Evolutionary conservation across 108 stramenopile species (phyloP), one percentile per base, ranked within the genome.

Genomic region (Discostella pseudostelligera): DNA sequence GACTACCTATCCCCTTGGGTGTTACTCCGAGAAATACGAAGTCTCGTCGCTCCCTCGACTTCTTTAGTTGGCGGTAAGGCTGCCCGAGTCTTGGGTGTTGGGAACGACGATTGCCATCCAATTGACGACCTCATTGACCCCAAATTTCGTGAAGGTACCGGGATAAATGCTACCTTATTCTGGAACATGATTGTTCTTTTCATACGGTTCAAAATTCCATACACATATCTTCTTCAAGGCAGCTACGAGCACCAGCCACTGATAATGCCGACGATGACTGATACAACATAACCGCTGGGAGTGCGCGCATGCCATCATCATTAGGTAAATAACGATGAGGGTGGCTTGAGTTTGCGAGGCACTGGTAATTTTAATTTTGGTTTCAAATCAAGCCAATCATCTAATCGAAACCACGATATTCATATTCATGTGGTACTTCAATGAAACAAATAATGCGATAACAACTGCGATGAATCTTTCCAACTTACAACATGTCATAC

Each of bases 1-100:
- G 90, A 90, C 48, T 90, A 86, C 61, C 73, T 95, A 10, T 90
- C 89, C 21, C 94, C 94, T 0, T 95, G 94, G 94, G 89, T 92
- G 0, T 35, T 95, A 32, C 80, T 87, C 11, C 85, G 87, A 63
- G 89, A 91, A 59, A 62, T 92, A 9, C 69, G 75, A 57, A 79
- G 81, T 40, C 62, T 88, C 2, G 69, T 84, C 56, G 54, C 58
- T 14, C 36, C 45, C 14, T 28, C 61, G 0, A 28, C 51, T 55
- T 17, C 11, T 13, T 32, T 43, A 42, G 43, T 40, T 17, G 74
- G 69, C 0, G 74, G 55, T 16, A 61, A 81, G 32, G 63, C 65
- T 36, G 59, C 72, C 48, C 66, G 61, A 62, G 26, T 67, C 42
- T 56, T 63, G n/a, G 62, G 70, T 39, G n/a, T 48, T 25, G 61